phyloP scores from a whole-genome alignment of 805 yeast genomes.

The Danielia oregonensis region DNA sequence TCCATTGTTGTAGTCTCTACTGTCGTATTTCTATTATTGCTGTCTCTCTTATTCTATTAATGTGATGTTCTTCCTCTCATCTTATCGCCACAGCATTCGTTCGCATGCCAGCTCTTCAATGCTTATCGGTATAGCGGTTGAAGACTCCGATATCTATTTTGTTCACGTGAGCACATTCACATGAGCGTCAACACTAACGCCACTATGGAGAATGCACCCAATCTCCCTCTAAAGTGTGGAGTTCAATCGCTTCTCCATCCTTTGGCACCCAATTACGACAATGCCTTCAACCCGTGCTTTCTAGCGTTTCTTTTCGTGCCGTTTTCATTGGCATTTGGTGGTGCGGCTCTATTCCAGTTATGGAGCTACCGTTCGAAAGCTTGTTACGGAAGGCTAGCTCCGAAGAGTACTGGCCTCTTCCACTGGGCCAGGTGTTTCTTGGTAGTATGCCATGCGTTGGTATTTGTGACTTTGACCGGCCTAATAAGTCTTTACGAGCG shows the following conservation, averaged over 20 bases:
- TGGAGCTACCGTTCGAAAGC: neutral
- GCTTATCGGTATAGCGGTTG: too few species aligned
- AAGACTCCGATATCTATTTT: too few species aligned
- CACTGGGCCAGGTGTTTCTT: slow-evolving; percentile 20
- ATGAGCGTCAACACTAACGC: too few species aligned
- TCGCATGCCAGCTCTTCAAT: too few species aligned
- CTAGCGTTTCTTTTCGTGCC: slow-evolving; percentile 13
- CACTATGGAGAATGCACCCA: neutral
- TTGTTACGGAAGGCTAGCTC: slow-evolving; percentile 15
- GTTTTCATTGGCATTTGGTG: slow-evolving; percentile 7
- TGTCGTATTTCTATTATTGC: too few species aligned
- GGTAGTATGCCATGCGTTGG: slow-evolving; percentile 17
- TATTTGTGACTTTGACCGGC: slow-evolving; percentile 12
- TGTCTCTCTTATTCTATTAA: neutral
- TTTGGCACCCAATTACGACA: slow-evolving; percentile 22
- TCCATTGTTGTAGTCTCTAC: too few species aligned
- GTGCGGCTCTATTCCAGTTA: slow-evolving; percentile 4
- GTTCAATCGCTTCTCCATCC: slow-evolving; percentile 14
- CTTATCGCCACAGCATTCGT: too few species aligned
- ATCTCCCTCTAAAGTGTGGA: slow-evolving; percentile 19
- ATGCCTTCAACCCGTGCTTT: slow-evolving; percentile 36
- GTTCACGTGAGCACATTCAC: too few species aligned
- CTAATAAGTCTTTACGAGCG: slow-evolving; percentile 20
- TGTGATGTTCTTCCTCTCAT: neutral
- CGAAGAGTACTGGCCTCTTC: slow-evolving; percentile 23